Evolutionary conservation across 371 early-diverging fungal genomes (phyloP).

Genomic region (Globomyces sp.): DNA sequence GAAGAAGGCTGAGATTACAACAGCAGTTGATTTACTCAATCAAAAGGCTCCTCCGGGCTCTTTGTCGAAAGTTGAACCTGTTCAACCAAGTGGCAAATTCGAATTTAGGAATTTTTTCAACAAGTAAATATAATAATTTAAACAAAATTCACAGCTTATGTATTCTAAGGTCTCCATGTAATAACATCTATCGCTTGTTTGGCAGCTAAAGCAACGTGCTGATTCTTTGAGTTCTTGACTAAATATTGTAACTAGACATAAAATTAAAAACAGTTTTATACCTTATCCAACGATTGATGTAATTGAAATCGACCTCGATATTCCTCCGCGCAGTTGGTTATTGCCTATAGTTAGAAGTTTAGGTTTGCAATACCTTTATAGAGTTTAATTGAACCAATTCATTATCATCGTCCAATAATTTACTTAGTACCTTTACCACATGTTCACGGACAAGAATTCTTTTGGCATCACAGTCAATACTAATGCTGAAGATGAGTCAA

Average conservation of each 20-base stretch:
- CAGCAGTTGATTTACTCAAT: neutral
- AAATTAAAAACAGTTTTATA: slow-evolving; percentile 6
- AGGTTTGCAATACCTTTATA: slow-evolving; percentile 28
- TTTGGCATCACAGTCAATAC: slow-evolving; percentile 51
- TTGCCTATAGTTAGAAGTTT: slow-evolving; percentile 20
- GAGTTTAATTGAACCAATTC: slow-evolving; percentile 45
- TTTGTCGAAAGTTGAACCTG: neutral
- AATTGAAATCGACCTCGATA: slow-evolving; percentile 54
- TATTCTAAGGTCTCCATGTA: slow-evolving; percentile 46
- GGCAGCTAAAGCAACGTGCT: slow-evolving; percentile 41
- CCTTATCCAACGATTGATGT: slow-evolving; percentile 43
- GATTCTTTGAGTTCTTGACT: slow-evolving; percentile 25
- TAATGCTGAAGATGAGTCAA: slow-evolving; percentile 27
- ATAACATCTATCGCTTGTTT: slow-evolving; percentile 47
- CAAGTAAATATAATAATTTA: neutral
- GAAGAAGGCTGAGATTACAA: neutral
- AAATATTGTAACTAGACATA: neutral
- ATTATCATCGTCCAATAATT: slow-evolving; percentile 42
- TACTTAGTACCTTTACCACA: slow-evolving; percentile 36
- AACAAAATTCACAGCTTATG: neutral
- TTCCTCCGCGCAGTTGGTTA: slow-evolving; percentile 55
- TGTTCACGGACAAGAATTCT: slow-evolving; percentile 45
- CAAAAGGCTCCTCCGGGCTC: neutral
- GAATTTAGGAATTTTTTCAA: slow-evolving; percentile 2
- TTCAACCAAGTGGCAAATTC: neutral